A percentile compares a stretch with the other conserved stretches of the same genome.
These are phyloP conservation scores for Fusarium decemcellulare DNA, from an alignment of 2,329 filamentous ascomycete genomes.

Conservation along the genomic window DNA sequence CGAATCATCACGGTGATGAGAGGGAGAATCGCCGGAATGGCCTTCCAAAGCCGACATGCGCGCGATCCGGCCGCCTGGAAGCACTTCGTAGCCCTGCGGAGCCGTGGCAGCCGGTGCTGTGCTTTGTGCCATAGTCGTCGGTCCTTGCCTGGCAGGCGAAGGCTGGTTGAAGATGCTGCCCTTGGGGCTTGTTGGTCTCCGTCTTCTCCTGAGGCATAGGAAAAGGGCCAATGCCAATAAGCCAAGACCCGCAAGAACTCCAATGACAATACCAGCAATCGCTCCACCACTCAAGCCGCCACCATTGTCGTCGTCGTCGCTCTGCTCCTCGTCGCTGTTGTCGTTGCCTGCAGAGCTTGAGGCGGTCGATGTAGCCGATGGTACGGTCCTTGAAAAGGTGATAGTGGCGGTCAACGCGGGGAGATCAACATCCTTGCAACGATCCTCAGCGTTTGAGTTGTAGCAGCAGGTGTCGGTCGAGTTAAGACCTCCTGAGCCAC, in stretches of 20 bases:
- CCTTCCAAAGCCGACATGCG: slow-evolving; percentile 96
- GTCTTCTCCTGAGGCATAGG: slow-evolving; percentile 71
- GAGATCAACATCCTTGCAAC: slow-evolving; percentile 83
- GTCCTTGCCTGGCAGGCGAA: slow-evolving; percentile 74
- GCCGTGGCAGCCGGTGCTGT: slow-evolving; percentile 42
- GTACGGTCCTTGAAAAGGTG: slow-evolving; percentile 64
- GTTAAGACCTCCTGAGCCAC: slow-evolving; percentile 85
- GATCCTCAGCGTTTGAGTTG: slow-evolving; percentile 79
- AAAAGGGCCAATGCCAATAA: slow-evolving; percentile 80
- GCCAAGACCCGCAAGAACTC: slow-evolving; percentile 78
- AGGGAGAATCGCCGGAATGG: slow-evolving; percentile 73
- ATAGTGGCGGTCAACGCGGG: slow-evolving; percentile 82
- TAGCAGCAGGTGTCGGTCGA: slow-evolving; percentile 97
- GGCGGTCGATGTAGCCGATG: slow-evolving; percentile 53
- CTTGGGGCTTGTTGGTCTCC: slow-evolving; percentile 71
- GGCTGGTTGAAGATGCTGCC: slow-evolving; percentile 92
- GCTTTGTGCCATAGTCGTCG: slow-evolving; percentile 56
- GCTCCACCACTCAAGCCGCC: slow-evolving; percentile 80
- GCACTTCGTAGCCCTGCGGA: slow-evolving; percentile 76
- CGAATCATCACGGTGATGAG: slow-evolving; percentile 61
- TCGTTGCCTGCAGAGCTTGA: slow-evolving; percentile 33
- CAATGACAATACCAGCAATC: slow-evolving; percentile 92
- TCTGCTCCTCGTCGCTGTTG: slow-evolving; percentile 36
- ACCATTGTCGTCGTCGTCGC: slow-evolving; percentile 34
- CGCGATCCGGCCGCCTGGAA: slow-evolving; percentile 90